These are phyloP conservation scores for Fusarium xylarioides DNA, from an alignment of 2,329 filamentous ascomycete species.

Conservation along the genomic window DNA sequence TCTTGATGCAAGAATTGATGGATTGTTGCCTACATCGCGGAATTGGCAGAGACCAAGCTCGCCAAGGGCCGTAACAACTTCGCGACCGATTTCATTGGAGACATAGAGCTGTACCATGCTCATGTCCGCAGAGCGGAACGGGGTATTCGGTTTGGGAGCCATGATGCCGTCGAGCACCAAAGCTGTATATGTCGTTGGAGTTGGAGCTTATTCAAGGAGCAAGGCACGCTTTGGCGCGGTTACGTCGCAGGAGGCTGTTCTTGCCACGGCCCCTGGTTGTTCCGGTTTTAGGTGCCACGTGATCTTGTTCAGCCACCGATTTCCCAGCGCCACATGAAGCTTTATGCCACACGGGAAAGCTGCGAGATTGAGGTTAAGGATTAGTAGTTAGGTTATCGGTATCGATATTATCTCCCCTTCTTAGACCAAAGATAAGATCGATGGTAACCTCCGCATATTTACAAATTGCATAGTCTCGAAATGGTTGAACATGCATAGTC, in stretches of 20 bases:
- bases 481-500: background rate
- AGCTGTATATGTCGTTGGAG: conserved; percentile 42
- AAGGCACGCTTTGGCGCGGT: conserved; percentile 41
- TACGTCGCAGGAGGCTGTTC: conserved; percentile 37
- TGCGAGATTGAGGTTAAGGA: background rate
- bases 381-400: conserved; percentile 7
- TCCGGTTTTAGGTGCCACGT: conserved; percentile 43
- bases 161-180: conserved; percentile 55
- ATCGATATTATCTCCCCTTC: background rate
- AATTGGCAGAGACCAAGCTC: conserved; percentile 98
- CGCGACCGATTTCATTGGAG: conserved; percentile 96
- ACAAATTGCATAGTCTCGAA: background rate
- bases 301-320: background rate
- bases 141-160: conserved; percentile 81
- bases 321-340: background rate
- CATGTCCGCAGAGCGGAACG: conserved; percentile 99
- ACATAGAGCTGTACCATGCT: conserved; percentile 99
- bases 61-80: conserved; percentile 95
- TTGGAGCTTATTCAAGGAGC: conserved; percentile 45
- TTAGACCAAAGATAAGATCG: background rate
- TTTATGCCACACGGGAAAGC: conserved; percentile 3
- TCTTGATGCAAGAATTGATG: conserved; percentile 22
- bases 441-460: background rate
- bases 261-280: conserved; percentile 38
- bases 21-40: conserved; percentile 77